phyloP scores from a whole-genome alignment of 2,329 filamentous ascomycete genomes.

The Paraconiothyrium brasiliense region DNA sequence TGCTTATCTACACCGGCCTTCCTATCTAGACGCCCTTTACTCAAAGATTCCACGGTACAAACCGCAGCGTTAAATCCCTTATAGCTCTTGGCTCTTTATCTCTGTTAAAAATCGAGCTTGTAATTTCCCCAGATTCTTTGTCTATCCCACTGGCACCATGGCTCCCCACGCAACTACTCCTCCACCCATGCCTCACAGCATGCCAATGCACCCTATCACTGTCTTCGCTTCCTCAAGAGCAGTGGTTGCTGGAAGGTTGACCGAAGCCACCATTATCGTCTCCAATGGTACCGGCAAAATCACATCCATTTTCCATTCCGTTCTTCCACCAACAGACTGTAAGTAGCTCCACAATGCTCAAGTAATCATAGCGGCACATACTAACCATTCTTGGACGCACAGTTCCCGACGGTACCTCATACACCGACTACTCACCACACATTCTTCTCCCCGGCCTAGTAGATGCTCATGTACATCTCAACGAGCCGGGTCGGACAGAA shows the following conservation, averaged over 20 bases:
- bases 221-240: slow-evolving; percentile 87
- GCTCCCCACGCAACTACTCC: slow-evolving; percentile 50
- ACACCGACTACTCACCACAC: slow-evolving; percentile 84
- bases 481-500: slow-evolving; percentile 95
- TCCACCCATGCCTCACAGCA: slow-evolving; percentile 38
- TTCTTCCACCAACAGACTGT: slow-evolving; percentile 76
- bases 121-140: slow-evolving; percentile 17
- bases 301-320: slow-evolving; percentile 73
- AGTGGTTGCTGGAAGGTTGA: slow-evolving; percentile 78
- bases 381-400: background rate
- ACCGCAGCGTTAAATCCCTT: slow-evolving; percentile 20
- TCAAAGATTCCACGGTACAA: background rate
- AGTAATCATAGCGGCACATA: background rate
- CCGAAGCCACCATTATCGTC: slow-evolving; percentile 83
- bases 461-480: slow-evolving; percentile 96
- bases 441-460: slow-evolving; percentile 90
- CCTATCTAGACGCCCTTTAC: slow-evolving; percentile 22
- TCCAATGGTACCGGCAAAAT: slow-evolving; percentile 86
- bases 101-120: slow-evolving; percentile 18
- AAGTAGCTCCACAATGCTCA: background rate
- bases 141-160: slow-evolving; percentile 36
- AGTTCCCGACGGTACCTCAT: slow-evolving; percentile 74
- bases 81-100: slow-evolving; percentile 35
- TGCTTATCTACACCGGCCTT: slow-evolving; percentile 42
- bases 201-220: slow-evolving; percentile 61